Conservation (phyloP, 2,329 filamentous ascomycete species). For the Mycosphaerelloides madeirae region DNA sequence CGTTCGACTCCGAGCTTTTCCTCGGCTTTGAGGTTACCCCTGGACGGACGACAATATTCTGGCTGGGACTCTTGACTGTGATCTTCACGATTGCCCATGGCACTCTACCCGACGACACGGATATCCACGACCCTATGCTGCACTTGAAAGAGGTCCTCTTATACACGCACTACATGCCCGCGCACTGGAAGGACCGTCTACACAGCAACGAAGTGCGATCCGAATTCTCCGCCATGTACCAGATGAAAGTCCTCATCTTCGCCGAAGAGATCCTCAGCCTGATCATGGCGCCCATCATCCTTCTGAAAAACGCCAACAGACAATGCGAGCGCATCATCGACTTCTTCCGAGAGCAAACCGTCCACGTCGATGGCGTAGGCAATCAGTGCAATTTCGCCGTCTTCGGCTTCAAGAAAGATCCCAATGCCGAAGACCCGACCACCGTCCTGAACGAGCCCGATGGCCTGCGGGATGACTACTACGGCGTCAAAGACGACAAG, state of each 20-base stretch:
- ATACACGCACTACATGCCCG: constrained; percentile 86
- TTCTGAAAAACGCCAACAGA: constrained; percentile 79
- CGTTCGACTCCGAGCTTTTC: constrained; percentile 89
- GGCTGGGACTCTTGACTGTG: constrained; percentile 74
- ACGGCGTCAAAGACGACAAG: constrained; percentile 90
- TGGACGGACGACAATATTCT: constrained; percentile 85
- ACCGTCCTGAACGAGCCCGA: constrained; percentile 33
- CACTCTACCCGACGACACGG: constrained; percentile 75
- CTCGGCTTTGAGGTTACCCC: constrained; percentile 86
- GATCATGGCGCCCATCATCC: constrained; percentile 81
- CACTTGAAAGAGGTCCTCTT: constrained; percentile 84
- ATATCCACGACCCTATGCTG: constrained; percentile 87
- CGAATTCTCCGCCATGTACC: constrained; percentile 86
- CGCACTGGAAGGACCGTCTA: constrained; percentile 82
- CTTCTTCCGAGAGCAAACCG: constrained; percentile 96
- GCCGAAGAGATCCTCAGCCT: constrained; percentile 89
- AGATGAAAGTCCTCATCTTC: constrained; percentile 88
- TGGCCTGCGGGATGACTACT: constrained; percentile 81
- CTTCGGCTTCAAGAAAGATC: constrained; percentile 89
- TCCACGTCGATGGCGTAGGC: constrained; percentile 92
- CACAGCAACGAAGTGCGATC: constrained; percentile 89
- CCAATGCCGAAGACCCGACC: constrained; percentile 43
- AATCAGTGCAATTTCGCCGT: constrained; percentile 97
- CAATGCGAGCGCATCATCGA: constrained; percentile 92
- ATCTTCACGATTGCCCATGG: constrained; percentile 81